Conservation (phyloP, 257 asterid genomes). For the Solanum medicagineum region DNA sequence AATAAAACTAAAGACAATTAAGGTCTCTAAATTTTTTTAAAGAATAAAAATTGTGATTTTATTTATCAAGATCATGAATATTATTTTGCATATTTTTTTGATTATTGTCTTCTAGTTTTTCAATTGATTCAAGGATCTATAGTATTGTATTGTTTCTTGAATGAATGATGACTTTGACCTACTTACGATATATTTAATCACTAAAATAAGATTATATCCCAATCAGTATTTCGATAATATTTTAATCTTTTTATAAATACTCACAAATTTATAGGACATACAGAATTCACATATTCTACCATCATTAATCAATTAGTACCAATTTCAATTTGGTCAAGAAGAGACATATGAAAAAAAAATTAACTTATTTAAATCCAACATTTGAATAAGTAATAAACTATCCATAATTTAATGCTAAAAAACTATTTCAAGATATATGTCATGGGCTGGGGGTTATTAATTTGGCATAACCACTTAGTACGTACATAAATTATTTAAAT, state of each 20-base stretch:
- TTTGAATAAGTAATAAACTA: background rate
- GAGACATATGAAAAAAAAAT: background rate
- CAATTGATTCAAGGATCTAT: too few relatives aligned
- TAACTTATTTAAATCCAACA: background rate
- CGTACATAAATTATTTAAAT: background rate
- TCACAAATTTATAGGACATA: too few relatives aligned
- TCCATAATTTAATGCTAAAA: background rate
- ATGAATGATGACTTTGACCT: too few relatives aligned
- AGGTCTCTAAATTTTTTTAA: background rate
- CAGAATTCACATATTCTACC: background rate
- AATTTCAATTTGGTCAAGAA: background rate
- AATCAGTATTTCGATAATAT: background rate
- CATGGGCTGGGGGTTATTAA: background rate
- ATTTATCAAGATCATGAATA: too few relatives aligned
- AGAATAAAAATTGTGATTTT: too few relatives aligned
- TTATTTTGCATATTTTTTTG: too few relatives aligned
- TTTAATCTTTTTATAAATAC: too few relatives aligned
- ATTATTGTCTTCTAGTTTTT: too few relatives aligned
- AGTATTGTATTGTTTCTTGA: too few relatives aligned
- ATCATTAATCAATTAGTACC: background rate
- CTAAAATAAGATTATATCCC: too few relatives aligned
- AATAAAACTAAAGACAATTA: too few relatives aligned
- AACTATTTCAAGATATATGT: background rate
- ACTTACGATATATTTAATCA: too few relatives aligned
- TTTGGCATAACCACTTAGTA: background rate